Base-by-base conservation (phyloP, 768 basidiomycete genomes). In the Mycena rebaudengoi region DNA sequence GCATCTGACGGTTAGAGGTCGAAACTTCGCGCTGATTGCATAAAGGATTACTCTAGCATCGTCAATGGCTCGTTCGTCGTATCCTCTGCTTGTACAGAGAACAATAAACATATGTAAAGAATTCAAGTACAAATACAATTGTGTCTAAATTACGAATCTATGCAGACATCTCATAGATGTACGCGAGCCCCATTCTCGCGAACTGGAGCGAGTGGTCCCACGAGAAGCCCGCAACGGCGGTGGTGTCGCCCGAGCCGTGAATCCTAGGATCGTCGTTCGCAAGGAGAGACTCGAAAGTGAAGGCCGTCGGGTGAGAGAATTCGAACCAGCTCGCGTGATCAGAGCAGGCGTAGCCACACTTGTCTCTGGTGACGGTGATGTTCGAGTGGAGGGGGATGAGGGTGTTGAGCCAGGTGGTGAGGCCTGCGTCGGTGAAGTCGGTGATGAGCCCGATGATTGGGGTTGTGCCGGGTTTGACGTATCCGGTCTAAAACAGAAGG, bases 151-250 rank as follows among this genome's bases (percentile, higher is more conserved):
- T n/a, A n/a, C n/a, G n/a, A n/a, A n/a, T n/a, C n/a, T n/a, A n/a
- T n/a, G n/a, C n/a, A n/a, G n/a, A n/a, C 65, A 88, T 67, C 71
- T 89, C 88, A 65, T 87, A 80, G 3, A 82, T 83, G 60, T 86
- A 88, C 1, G 85, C 86, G 13, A 88, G 79, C 18, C 79, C 85
- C 20, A 89, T 77, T 74, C 88, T 88, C 26, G 85, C 83, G 68
- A 89, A 89, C 72, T 88, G 84, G 23, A 85, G 74, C 54, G 85
- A 85, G 70, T 88, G 85, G 8, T 71, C 59, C 77, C 80, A 82
- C 4, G 80, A 79, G 77, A 86, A 85, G 40, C 84, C 83, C 28
- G 73, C 75, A 66, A 80, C 74, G 69, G 75, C 77, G 14, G 79
- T 83, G 35, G 85, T 83, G 65, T 88, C 85, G 64, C 67, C 76